Evolutionary conservation across 768 basidiomycete species (phyloP).

Genomic region (Panaeolus cyanescens): DNA sequence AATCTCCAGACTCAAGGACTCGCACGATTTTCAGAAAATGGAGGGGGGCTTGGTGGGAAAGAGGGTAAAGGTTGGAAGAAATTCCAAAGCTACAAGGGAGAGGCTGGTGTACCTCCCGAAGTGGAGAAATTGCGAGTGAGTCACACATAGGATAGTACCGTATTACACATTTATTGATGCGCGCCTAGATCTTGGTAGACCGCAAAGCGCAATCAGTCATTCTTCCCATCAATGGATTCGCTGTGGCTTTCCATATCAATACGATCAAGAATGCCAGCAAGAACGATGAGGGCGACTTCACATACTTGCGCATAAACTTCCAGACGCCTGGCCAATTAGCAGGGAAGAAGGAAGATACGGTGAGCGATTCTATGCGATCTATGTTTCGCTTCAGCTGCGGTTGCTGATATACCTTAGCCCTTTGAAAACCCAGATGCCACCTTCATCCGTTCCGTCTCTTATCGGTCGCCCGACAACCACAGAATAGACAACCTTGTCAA

Average conservation of each 20-base stretch:
- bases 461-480: conserved; percentile 86
- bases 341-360: conserved; percentile 98
- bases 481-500: conserved; percentile 89
- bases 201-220: conserved; percentile 88
- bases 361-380: conserved; percentile 29
- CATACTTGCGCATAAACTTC: conserved; percentile 95
- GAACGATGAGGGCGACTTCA: conserved; percentile 94
- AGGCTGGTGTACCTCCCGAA: conserved; percentile 85
- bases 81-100: conserved; percentile 97
- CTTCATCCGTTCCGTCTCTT: conserved; percentile 94
- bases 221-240: conserved; percentile 91
- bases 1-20: conserved; percentile 79
- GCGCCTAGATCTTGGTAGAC: conserved; percentile 81
- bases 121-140: conserved; percentile 79
- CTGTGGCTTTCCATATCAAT: conserved; percentile 97
- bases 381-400: background rate
- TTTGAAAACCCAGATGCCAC: conserved; percentile 97
- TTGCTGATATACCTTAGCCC: conserved; percentile 48
- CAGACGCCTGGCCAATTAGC: conserved; percentile 97
- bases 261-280: conserved; percentile 98
- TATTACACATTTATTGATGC: conserved; percentile 1
- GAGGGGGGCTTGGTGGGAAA: conserved; percentile 71
- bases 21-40: conserved; percentile 81
- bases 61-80: conserved; percentile 94
- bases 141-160: conserved; percentile 10